phyloP scores from a whole-genome alignment of 306 rosid genomes.

The Trichosanthes cucumerina region DNA sequence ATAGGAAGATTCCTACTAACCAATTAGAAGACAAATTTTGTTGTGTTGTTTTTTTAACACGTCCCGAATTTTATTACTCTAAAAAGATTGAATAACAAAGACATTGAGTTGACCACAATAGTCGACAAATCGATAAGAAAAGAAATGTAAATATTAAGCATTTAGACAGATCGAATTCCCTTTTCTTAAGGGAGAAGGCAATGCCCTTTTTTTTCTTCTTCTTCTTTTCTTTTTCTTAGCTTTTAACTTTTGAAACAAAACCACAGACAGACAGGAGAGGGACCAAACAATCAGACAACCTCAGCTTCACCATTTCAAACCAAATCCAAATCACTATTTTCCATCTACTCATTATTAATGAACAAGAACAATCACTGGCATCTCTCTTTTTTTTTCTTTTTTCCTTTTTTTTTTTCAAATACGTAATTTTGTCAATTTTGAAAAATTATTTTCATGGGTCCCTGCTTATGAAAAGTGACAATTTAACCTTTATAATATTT shows the following conservation, averaged over 20 bases:
- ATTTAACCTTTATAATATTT: neutral
- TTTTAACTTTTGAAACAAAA: neutral
- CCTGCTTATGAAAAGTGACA: neutral
- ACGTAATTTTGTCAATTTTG: neutral
- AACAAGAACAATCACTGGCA: neutral
- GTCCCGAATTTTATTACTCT: too few species aligned
- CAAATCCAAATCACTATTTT: constrained; percentile 6
- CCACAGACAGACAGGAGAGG: neutral
- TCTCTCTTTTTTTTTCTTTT: neutral
- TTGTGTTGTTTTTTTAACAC: too few species aligned
- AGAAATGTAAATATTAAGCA: neutral
- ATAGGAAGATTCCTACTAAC: neutral
- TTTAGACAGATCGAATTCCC: neutral
- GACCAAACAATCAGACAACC: neutral
- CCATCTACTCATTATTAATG: neutral
- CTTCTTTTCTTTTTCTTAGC: neutral
- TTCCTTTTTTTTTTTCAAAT: neutral
- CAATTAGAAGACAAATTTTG: too few species aligned
- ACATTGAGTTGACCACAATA: neutral
- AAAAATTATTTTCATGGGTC: neutral
- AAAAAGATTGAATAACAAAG: neutral
- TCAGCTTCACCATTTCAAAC: neutral
- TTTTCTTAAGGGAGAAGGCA: neutral
- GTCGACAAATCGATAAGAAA: neutral
- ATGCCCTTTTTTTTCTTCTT: neutral